Percentiles rank a stretch among this genome's conserved stretches.
These are phyloP conservation scores for Nemania sp. DNA, from an alignment of 2,329 filamentous ascomycete species.

Conservation along the genomic window DNA sequence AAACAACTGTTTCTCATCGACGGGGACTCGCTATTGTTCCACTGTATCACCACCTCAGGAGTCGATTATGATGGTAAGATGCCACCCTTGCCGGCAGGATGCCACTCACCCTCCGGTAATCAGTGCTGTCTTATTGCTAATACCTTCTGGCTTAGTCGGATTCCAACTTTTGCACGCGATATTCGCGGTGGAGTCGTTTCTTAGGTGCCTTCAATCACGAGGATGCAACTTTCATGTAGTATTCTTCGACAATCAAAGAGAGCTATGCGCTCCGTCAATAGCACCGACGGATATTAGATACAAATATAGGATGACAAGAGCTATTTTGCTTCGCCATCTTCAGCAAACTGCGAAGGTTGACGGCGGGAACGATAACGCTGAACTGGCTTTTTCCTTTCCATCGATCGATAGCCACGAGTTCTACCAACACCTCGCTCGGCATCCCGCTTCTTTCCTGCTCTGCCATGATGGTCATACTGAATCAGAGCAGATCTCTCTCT, in stretches of 20 bases:
- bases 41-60: conserved; percentile 70
- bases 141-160: conserved; percentile 18
- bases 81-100: background rate
- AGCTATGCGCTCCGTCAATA: conserved; percentile 65
- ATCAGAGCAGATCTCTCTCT: background rate
- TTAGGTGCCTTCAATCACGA: conserved; percentile 68
- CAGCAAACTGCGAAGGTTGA: background rate
- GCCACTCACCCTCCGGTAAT: background rate
- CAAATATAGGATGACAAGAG: conserved; percentile 72
- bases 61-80: conserved; percentile 70
- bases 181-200: conserved; percentile 75
- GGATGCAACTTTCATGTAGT: conserved; percentile 78
- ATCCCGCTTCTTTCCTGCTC: conserved; percentile 75
- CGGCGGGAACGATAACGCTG: conserved; percentile 50
- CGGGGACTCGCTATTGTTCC: conserved; percentile 76
- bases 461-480: conserved; percentile 69
- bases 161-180: conserved; percentile 79
- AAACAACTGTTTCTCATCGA: conserved; percentile 79
- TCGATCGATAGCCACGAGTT: conserved; percentile 64
- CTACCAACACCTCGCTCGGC: conserved; percentile 63
- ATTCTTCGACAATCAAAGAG: conserved; percentile 72
- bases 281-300: conserved; percentile 46
- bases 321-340: conserved; percentile 74
- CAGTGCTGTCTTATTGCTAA: conserved; percentile 13
- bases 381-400: conserved; percentile 57